A percentile compares a stretch with the other conserved stretches of the same genome.
Conservation (phyloP, 108 stramenopile genomes). For the Skeletonema marinoi region DNA sequence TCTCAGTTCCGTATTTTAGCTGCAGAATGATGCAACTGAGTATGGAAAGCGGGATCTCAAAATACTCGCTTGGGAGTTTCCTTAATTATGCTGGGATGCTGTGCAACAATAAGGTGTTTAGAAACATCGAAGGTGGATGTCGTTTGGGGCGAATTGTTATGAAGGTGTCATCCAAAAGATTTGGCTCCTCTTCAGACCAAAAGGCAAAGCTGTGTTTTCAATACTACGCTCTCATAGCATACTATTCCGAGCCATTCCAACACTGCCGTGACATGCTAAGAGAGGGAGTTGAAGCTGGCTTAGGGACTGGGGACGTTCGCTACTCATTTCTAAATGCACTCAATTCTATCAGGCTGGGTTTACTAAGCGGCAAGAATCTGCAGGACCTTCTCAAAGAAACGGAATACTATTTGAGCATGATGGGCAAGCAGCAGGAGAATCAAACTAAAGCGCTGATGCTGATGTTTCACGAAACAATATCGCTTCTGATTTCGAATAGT, state of each 20-base stretch:
- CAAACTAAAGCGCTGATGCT: not conserved
- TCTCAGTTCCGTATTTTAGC: not conserved
- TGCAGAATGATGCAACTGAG: slow-evolving; percentile 3
- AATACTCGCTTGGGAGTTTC: slow-evolving; percentile 3
- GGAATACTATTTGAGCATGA: slow-evolving; percentile 23
- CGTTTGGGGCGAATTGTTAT: not conserved
- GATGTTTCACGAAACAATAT: slow-evolving; percentile 27
- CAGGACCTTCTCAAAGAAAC: slow-evolving; percentile 13
- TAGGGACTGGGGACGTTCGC: slow-evolving; percentile 9
- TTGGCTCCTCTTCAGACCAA: not conserved
- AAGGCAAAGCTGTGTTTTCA: not conserved
- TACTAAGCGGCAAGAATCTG: slow-evolving; percentile 22
- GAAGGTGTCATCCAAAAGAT: not conserved
- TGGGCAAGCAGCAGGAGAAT: not conserved
- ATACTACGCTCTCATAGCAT: not conserved
- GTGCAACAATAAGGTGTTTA: not conserved
- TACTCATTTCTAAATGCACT: slow-evolving; percentile 12
- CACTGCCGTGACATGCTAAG: not conserved
- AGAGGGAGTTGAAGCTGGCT: slow-evolving; percentile 12
- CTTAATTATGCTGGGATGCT: not conserved
- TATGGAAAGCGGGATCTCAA: slow-evolving; percentile 19
- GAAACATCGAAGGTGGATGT: not conserved
- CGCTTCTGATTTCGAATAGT: slow-evolving; percentile 6
- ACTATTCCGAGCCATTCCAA: not conserved
- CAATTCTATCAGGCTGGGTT: not conserved